phyloP scores from a whole-genome alignment of 2,329 filamentous ascomycete genomes.

The Penicillium paneum region DNA sequence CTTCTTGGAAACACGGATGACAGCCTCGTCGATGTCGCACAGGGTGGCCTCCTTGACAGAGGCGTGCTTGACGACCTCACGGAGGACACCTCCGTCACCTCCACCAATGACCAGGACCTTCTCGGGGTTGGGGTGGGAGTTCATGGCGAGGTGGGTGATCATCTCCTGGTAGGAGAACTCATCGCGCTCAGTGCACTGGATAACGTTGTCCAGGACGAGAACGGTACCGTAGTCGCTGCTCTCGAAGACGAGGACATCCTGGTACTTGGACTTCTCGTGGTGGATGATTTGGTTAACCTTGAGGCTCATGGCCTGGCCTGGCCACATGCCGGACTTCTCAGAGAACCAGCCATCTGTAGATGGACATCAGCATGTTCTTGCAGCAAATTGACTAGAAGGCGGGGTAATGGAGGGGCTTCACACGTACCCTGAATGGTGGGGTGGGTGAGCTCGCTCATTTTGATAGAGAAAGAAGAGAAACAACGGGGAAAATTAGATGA shows the following conservation, averaged over 20 bases:
- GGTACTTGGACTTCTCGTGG: conserved; percentile 99
- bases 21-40: conserved; percentile 98
- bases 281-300: conserved; percentile 97
- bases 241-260: conserved; percentile 98
- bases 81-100: conserved; percentile 93
- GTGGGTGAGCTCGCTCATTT: conserved; percentile 69
- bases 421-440: conserved; percentile 70
- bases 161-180: conserved; percentile 99
- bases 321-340: conserved; percentile 99
- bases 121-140: conserved; percentile 97
- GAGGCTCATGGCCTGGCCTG: conserved; percentile 97
- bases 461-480: conserved; percentile 32
- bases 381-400: conserved; percentile 10
- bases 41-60: conserved; percentile 92
- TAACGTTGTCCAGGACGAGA: conserved; percentile 96
- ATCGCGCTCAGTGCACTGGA: conserved; percentile 97
- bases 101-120: conserved; percentile 97
- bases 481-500: conserved; percentile 13
- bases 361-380: conserved; percentile 14
- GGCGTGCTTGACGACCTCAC: conserved; percentile 98
- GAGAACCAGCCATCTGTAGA: conserved; percentile 96
- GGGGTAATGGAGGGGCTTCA: conserved; percentile 11
- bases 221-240: conserved; percentile 95
- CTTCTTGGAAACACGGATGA: conserved; percentile 97
- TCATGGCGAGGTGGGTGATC: conserved; percentile 98